Base-by-base conservation (phyloP, 192 early-diverging fungal genomes). In the Coemansia sp. region DNA sequence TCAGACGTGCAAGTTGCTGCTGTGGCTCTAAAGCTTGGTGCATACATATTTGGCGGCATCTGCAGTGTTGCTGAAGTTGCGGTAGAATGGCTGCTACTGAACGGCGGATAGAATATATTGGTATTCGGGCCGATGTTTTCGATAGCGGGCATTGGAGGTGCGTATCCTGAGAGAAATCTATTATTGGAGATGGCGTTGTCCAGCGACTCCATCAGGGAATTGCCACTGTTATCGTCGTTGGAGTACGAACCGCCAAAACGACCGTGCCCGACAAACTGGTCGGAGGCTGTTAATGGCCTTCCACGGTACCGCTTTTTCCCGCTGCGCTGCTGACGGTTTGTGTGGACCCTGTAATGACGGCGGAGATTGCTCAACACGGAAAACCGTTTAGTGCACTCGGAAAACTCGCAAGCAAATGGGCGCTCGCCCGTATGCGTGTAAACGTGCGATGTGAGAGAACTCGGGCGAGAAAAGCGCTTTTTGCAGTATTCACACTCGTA, bases 331-430 rank as follows among this genome's bases (percentile, higher is more conserved):
- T 53, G 53, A 41, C 62, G 46, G 15, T 68, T 65, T 10, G 71
- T 52, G 23, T 80, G 78, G 19, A 80, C 78, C 15, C 71, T 64
- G 42, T 67, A 59, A 77, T 92, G 91, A 19, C 91, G 85, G 17
- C 91, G 84, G 68, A 91, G 87, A 42, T 92, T 92, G 60, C 89
- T 90, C 52, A 87, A 86, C 20, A 92, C 91, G 11, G 88, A 89
- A 69, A 92, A 92, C 55, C 86, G 84, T 57, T 88, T 85, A 17
- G 85, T 87, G 59, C 91, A 92, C 10, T 63, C 72, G 3, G 70
- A 66, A 40, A 65, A 67, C 20, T 82, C 73, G 52, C 87, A 88
- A 29, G 76, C 83, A 61, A 83, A 88, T 19, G 87, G 87, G 10
- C 79, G 75, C 49, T 88, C 85, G 3, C 87, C 87, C 8, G 87